Conservation (phyloP, 2,329 filamentous ascomycete species). For the Seiridium unicorne region DNA sequence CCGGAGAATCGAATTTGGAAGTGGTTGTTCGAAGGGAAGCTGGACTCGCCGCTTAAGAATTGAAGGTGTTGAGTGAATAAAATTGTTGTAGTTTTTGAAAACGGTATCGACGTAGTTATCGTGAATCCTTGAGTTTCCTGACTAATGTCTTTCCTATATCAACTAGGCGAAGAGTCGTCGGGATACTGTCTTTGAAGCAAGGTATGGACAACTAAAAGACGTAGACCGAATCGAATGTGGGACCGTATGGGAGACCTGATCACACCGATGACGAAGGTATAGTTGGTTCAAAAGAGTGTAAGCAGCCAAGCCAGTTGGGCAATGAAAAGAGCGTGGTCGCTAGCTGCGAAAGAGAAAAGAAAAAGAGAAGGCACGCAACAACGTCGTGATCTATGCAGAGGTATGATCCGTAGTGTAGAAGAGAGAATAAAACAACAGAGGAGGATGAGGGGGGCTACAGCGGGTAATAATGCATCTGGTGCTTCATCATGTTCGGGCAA, state of each 20-base stretch:
- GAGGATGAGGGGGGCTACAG: conserved; percentile 27
- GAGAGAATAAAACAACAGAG: conserved; percentile 38
- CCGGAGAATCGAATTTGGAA: conserved; percentile 30
- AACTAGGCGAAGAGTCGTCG: not conserved
- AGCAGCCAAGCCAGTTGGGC: conserved; percentile 59
- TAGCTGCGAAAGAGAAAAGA: conserved; percentile 42
- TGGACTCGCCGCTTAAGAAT: conserved; percentile 46
- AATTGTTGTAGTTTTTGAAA: conserved; percentile 7
- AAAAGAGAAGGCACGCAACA: conserved; percentile 24
- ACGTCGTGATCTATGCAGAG: conserved; percentile 26
- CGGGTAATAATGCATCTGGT: conserved; percentile 30
- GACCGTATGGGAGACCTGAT: conserved; percentile 28
- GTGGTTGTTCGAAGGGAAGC: conserved; percentile 26
- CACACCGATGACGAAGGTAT: conserved; percentile 32
- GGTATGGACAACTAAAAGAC: conserved; percentile 19
- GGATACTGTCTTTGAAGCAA: not conserved
- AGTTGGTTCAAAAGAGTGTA: conserved; percentile 47
- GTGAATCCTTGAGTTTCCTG: conserved; percentile 10
- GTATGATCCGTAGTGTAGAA: conserved; percentile 26
- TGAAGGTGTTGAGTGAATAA: conserved; percentile 28
- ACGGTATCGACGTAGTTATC: conserved; percentile 14
- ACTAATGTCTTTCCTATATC: not conserved
- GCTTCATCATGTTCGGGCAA: conserved; percentile 14
- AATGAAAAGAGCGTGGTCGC: conserved; percentile 38
- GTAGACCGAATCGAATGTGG: conserved; percentile 26